Conservation (phyloP, 1,284 basidiomycete genomes). For the Leucocoprinus gongylophorus region DNA sequence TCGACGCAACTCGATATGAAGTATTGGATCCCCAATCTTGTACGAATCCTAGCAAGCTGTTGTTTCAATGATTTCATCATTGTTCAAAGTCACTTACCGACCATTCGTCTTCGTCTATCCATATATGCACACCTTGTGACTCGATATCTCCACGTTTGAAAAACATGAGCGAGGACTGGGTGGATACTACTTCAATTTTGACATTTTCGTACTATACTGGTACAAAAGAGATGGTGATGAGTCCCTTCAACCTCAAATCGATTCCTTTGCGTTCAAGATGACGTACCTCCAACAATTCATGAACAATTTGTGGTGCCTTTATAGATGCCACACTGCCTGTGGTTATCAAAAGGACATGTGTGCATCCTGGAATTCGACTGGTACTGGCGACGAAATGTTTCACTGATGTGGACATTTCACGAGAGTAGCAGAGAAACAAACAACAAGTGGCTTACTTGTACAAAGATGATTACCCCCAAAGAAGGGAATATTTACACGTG, state of each 20-base stretch:
- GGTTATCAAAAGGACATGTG: slow-evolving; percentile 77
- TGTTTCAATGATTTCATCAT: background rate
- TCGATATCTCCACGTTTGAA: slow-evolving; percentile 55
- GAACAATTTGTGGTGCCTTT: slow-evolving; percentile 86
- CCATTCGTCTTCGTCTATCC: slow-evolving; percentile 95
- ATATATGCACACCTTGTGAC: slow-evolving; percentile 57
- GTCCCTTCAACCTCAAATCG: too few species aligned
- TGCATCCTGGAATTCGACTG: slow-evolving; percentile 38
- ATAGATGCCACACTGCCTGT: slow-evolving; percentile 94
- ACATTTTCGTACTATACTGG: slow-evolving; percentile 58
- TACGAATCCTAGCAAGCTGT: slow-evolving; percentile 39
- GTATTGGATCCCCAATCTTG: slow-evolving; percentile 83
- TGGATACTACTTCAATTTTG: slow-evolving; percentile 80
- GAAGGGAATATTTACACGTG: too few species aligned
- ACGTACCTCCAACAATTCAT: slow-evolving; percentile 65
- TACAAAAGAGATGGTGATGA: slow-evolving; percentile 1
- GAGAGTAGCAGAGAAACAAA: too few species aligned
- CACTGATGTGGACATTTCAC: background rate
- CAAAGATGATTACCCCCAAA: too few species aligned
- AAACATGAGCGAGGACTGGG: slow-evolving; percentile 73
- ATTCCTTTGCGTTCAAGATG: too few species aligned
- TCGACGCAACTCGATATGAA: slow-evolving; percentile 93
- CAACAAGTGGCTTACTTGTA: too few species aligned
- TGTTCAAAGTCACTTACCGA: slow-evolving; percentile 37
- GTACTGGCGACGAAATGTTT: slow-evolving; percentile 37